Conservation (phyloP, 2,329 filamentous ascomycete genomes). For the Fusarium abutilonis region DNA sequence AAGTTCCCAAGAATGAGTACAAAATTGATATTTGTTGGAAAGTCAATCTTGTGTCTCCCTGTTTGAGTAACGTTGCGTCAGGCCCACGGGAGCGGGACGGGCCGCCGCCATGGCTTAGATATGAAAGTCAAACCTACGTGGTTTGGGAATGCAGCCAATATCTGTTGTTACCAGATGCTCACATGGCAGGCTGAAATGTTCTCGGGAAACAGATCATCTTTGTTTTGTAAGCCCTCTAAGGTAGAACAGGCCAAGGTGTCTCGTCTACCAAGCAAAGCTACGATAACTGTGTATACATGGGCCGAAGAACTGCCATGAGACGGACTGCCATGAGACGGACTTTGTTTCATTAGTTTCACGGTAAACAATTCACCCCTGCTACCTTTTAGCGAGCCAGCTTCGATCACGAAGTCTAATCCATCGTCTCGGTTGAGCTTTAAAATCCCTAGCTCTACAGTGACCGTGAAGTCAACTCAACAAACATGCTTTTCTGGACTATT, state of each 20-base stretch:
- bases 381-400: too few relatives aligned
- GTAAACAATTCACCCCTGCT: too few relatives aligned
- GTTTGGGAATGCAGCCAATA: not conserved
- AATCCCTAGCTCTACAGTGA: too few relatives aligned
- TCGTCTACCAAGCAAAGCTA: not conserved
- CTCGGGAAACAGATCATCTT: not conserved
- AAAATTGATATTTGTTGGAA: conserved; percentile 37
- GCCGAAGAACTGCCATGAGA: too few relatives aligned
- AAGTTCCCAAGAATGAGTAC: conserved; percentile 23
- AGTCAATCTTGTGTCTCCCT: conserved; percentile 6
- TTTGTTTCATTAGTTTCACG: too few relatives aligned
- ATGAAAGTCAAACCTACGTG: conserved; percentile 4
- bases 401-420: too few relatives aligned
- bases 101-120: conserved; percentile 20
- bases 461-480: too few relatives aligned
- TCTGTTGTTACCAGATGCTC: not conserved
- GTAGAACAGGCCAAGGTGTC: not conserved
- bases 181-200: not conserved
- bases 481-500: too few relatives aligned
- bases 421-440: too few relatives aligned
- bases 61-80: conserved; percentile 6
- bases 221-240: not conserved
- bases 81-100: conserved; percentile 16
- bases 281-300: too few relatives aligned
- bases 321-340: too few relatives aligned